A percentile compares a stretch with the other conserved stretches of the same genome.
Evolutionary conservation across 257 asterid species (phyloP).

Genomic region (Anisodus tanguticus): DNA sequence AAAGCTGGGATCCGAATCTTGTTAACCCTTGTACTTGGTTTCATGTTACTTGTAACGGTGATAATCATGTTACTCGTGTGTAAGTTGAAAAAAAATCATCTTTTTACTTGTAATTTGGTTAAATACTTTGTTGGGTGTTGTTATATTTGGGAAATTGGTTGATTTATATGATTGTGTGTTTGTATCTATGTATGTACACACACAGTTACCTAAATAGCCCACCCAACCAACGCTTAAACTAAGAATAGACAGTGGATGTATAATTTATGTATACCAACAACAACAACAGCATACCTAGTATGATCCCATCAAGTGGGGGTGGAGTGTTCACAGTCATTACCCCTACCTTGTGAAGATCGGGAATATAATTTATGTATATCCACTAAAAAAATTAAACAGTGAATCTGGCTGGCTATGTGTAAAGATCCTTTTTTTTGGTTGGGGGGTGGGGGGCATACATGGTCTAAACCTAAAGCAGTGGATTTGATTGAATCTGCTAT

Average conservation of each 20-base stretch:
- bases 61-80: conserved; percentile 53
- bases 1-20: conserved; percentile 91
- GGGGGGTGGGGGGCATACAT: neutral
- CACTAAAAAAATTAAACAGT: no score
- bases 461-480: neutral
- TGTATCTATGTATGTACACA: neutral
- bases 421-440: no score
- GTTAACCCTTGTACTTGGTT: conserved; percentile 89
- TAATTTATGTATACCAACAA: no score
- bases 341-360: no score
- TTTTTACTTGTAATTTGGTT: neutral
- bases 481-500: conserved; percentile 11
- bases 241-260: no score
- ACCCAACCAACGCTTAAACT: no score
- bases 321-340: no score
- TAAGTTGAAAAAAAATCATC: conserved; percentile 24
- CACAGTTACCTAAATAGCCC: no score
- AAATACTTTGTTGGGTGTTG: neutral
- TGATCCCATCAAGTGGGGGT: no score
- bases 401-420: no score
- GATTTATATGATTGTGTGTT: conserved; percentile 7
- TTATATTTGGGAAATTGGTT: neutral
- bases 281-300: no score
- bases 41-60: conserved; percentile 63
- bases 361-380: no score